Evolutionary conservation across 805 yeast genomes (phyloP).

Genomic region (Yueomyces sinensis): DNA sequence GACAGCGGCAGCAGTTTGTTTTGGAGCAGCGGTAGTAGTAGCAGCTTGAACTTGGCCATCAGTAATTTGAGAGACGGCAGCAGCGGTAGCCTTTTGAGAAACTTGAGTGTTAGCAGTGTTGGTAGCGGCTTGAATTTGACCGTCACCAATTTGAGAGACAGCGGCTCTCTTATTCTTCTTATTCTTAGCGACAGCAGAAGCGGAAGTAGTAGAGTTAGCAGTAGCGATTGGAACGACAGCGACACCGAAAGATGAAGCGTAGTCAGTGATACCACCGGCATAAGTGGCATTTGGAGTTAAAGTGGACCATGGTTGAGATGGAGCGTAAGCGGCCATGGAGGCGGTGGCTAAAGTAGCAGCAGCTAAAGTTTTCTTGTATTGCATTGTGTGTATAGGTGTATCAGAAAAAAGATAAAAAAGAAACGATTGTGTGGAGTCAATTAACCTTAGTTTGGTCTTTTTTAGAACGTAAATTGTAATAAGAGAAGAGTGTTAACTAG

Average conservation of each 20-base stretch:
- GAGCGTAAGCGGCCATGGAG: conserved; percentile 15
- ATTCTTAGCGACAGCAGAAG: conserved; percentile 24
- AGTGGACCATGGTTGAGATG: conserved; percentile 30
- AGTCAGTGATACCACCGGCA: conserved; percentile 26
- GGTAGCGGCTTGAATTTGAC: conserved; percentile 13
- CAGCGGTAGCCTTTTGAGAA: conserved; percentile 14
- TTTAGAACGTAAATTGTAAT: too few species aligned
- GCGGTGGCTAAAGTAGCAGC: conserved; percentile 21
- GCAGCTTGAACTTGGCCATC: conserved; percentile 33
- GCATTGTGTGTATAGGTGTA: too few species aligned
- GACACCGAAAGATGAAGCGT: conserved; percentile 29
- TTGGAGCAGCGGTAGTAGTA: conserved; percentile 12
- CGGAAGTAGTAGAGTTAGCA: conserved; percentile 10
- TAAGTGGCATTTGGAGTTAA: conserved; percentile 29
- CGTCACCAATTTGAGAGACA: conserved; percentile 8
- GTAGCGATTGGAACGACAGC: conserved; percentile 29
- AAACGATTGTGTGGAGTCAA: background rate
- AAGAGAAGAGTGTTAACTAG: too few species aligned
- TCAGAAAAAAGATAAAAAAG: background rate
- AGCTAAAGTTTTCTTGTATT: conserved; percentile 17
- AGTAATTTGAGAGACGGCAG: conserved; percentile 29
- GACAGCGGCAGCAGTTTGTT: conserved; percentile 24
- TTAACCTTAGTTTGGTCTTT: background rate
- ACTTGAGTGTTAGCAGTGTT: too few species aligned
- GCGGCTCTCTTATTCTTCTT: conserved; percentile 21